A percentile compares a stretch with the other conserved stretches of the same genome.
Conservation (phyloP, 345 rosid genomes). For the Salix brachista region DNA sequence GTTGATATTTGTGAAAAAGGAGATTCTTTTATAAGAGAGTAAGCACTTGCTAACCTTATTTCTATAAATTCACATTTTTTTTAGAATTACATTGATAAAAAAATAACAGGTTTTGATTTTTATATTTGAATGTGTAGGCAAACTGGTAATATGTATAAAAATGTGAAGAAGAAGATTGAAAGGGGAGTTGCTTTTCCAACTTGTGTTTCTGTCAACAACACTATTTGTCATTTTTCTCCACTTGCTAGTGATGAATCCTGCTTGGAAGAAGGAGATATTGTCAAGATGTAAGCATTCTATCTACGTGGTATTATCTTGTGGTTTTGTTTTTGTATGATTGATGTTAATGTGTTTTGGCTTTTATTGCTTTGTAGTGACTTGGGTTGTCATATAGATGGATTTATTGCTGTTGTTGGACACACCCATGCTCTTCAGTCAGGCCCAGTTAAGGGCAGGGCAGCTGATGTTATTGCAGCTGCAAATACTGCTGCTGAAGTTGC, state of each 20-base stretch:
- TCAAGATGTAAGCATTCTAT: conserved; percentile 65
- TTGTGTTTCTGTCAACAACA: conserved; percentile 84
- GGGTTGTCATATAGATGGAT: conserved; percentile 99
- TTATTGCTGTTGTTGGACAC: conserved; percentile 88
- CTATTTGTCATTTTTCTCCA: conserved; percentile 84
- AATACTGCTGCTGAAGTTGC: conserved; percentile 98
- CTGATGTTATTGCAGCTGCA: conserved; percentile 91
- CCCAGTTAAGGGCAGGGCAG: conserved; percentile 62
- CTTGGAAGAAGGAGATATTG: conserved; percentile 80
- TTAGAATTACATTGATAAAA: not conserved
- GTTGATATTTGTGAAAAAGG: conserved; percentile 90
- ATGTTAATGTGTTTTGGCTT: not conserved
- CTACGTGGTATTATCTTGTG: not conserved
- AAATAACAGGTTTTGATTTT: not conserved
- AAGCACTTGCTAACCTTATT: conserved; percentile 13
- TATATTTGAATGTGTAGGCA: conserved; percentile 41
- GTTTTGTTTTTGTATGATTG: not conserved
- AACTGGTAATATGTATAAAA: conserved; percentile 88
- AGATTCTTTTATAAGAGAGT: conserved; percentile 85
- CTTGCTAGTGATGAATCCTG: conserved; percentile 71
- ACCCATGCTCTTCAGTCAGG: conserved; percentile 82
- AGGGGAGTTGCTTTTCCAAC: conserved; percentile 95
- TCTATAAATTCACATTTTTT: not conserved
- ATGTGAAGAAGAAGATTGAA: conserved; percentile 86
- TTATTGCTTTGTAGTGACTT: conserved; percentile 51